Percentiles rank a stretch among this genome's conserved stretches.
These are phyloP conservation scores for Balakata baccata DNA, from an alignment of 345 rosid genomes.

Conservation along the genomic window DNA sequence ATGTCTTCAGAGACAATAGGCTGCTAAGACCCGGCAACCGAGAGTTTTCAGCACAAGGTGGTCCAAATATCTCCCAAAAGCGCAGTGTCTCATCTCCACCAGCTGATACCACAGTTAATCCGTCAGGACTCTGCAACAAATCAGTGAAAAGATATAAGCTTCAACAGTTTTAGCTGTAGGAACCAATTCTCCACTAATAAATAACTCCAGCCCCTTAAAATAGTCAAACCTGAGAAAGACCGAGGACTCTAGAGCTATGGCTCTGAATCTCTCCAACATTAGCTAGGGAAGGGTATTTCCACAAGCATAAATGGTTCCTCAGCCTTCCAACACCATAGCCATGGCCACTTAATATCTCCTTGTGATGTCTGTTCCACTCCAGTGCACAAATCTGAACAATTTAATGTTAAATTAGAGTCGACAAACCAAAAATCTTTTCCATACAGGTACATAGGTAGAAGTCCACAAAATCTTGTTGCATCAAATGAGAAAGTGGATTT, in stretches of 20 bases:
- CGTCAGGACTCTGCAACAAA: slow-evolving; percentile 51
- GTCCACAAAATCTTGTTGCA: not conserved
- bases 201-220: not conserved
- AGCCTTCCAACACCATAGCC: slow-evolving; percentile 31
- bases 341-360: slow-evolving; percentile 54
- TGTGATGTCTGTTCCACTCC: slow-evolving; percentile 60
- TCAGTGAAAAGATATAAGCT: not conserved
- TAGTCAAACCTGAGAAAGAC: slow-evolving; percentile 43
- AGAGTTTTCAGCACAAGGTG: slow-evolving; percentile 27
- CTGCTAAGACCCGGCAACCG: slow-evolving; percentile 35
- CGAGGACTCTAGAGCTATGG: slow-evolving; percentile 39
- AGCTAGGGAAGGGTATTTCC: slow-evolving; percentile 52
- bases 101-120: slow-evolving; percentile 45
- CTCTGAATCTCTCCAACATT: slow-evolving; percentile 32
- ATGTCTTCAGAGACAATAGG: slow-evolving; percentile 44
- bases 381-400: slow-evolving; percentile 44
- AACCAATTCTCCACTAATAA: not conserved
- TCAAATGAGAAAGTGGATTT: too few relatives aligned
- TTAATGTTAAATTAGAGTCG: not conserved
- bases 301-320: slow-evolving; percentile 38
- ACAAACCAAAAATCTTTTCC: not conserved
- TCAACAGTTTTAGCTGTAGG: not conserved
- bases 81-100: slow-evolving; percentile 49
- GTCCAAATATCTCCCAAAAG: slow-evolving; percentile 55
- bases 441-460: not conserved